Conservation (phyloP, 2,329 filamentous ascomycete species). For the Neophaeococcomyces mojaviensis region DNA sequence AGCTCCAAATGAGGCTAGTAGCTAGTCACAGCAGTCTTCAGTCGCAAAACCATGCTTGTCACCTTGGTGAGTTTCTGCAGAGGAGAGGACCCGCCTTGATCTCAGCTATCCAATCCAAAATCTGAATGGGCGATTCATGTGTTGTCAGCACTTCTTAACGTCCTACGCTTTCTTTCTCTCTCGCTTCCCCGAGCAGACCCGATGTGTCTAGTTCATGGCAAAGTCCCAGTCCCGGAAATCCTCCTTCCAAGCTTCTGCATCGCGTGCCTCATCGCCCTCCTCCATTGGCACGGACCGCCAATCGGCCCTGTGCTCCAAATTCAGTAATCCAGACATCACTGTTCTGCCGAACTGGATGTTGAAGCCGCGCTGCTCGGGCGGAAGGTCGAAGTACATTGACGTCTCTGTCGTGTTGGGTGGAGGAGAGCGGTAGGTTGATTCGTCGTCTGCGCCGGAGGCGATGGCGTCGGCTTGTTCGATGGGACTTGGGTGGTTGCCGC, state of each 20-base stretch:
- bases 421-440: slow-evolving; percentile 4
- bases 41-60: too few relatives aligned
- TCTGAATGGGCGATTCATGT: too few relatives aligned
- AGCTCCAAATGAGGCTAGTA: too few relatives aligned
- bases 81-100: too few relatives aligned
- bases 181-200: too few relatives aligned
- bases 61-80: too few relatives aligned
- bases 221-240: slow-evolving; percentile 87
- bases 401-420: slow-evolving; percentile 45
- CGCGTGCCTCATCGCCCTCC: slow-evolving; percentile 51
- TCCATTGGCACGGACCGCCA: slow-evolving; percentile 78
- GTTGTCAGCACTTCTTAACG: too few relatives aligned
- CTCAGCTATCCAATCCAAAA: too few relatives aligned
- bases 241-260: slow-evolving; percentile 60
- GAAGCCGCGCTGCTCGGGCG: slow-evolving; percentile 61
- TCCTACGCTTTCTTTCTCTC: too few relatives aligned
- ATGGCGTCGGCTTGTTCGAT: slow-evolving; percentile 2
- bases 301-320: slow-evolving; percentile 66
- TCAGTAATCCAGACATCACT: slow-evolving; percentile 80
- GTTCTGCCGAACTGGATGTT: slow-evolving; percentile 84
- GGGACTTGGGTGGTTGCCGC: slow-evolving; percentile 23
- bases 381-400: slow-evolving; percentile 66
- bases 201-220: slow-evolving; percentile 41
- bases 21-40: too few relatives aligned
- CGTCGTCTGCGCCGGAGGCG: slow-evolving; percentile 3